Evolutionary conservation across 805 yeast genomes (phyloP), one percentile per base, ranked within the genome.

Genomic region (Suhomyces vadensis): DNA sequence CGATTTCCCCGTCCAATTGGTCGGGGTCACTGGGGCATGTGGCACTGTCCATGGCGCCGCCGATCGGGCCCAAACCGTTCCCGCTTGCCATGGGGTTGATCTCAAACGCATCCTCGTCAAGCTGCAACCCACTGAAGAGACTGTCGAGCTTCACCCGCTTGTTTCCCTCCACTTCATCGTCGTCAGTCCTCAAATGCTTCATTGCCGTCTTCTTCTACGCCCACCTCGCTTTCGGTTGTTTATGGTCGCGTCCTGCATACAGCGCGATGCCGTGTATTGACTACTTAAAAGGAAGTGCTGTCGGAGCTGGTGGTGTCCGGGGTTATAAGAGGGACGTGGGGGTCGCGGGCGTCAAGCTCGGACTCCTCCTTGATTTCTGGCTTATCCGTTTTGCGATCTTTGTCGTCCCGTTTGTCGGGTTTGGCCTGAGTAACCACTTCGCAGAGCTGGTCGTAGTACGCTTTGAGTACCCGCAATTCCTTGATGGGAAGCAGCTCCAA

Each of bases 371-470:
- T 17, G 23, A 33, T 20, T 3, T n/a, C 23, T 14, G 3, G n/a
- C 41, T 26, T 23, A 35, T n/a, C 24, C 11, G 14, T 10, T 36
- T 9, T 23, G 21, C 29, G 14, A 23, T 29, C 31, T 33, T 38
- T 23, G 29, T 31, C 33, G 24, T 33, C 17, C n/a, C 41, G 7
- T 20, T 11, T 5, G 6, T 11, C 31, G 6, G n/a, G 6, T 23
- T 23, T 6, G 25, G 9, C 25, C 25, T 23, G 11, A 29, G 3
- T 29, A 21, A 41, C 29, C 43, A 25, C 39, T 10, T 44, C 41
- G 48, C 76, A 71, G 41, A 71, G 55, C 46, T 65, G 71, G 50
- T 71, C 75, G 37, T 71, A 71, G 48, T 52, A 66, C 11, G 27
- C 36, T 47, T 71, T 71, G 52, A 71, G 49, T 8, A 42, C 47